Conservation (phyloP, 164 flowering plant species). For the Protea cynaroides region DNA sequence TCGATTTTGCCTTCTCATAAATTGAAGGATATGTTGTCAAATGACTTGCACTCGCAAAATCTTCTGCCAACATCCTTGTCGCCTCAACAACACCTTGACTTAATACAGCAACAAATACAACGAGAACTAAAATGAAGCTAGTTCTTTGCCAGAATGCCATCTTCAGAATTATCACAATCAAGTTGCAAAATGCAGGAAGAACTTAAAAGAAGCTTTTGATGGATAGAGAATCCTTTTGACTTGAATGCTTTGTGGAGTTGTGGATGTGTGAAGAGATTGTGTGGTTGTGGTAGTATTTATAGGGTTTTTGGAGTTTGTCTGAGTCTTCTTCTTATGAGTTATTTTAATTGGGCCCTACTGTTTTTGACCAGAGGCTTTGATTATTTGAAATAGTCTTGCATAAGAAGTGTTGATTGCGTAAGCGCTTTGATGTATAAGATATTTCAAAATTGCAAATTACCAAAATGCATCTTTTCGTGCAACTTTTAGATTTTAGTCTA, state of each 20-base stretch:
- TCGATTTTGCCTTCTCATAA: slow-evolving; percentile 27
- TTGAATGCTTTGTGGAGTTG: too few relatives aligned
- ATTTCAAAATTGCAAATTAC: too few relatives aligned
- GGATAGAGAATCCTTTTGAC: too few relatives aligned
- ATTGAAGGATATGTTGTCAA: slow-evolving; percentile 19
- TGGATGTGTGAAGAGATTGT: background rate
- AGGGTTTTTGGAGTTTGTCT: background rate
- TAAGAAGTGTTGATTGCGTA: background rate
- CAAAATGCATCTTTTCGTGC: too few relatives aligned
- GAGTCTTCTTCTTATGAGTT: too few relatives aligned
- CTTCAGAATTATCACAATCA: background rate
- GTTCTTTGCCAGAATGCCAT: background rate
- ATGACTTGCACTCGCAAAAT: slow-evolving; percentile 26
- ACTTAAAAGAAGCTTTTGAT: background rate
- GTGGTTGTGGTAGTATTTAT: background rate
- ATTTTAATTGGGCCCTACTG: too few relatives aligned
- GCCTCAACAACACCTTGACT: slow-evolving; percentile 3
- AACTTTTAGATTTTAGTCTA: too few relatives aligned
- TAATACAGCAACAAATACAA: background rate
- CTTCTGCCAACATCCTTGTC: slow-evolving; percentile 21
- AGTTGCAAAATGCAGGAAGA: too few relatives aligned
- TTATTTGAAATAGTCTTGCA: background rate
- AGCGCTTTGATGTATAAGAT: background rate
- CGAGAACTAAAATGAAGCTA: slow-evolving; percentile 1
- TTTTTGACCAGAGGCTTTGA: background rate